Evolutionary conservation across 768 basidiomycete species (phyloP).

Genomic region (Suillus discolor): DNA sequence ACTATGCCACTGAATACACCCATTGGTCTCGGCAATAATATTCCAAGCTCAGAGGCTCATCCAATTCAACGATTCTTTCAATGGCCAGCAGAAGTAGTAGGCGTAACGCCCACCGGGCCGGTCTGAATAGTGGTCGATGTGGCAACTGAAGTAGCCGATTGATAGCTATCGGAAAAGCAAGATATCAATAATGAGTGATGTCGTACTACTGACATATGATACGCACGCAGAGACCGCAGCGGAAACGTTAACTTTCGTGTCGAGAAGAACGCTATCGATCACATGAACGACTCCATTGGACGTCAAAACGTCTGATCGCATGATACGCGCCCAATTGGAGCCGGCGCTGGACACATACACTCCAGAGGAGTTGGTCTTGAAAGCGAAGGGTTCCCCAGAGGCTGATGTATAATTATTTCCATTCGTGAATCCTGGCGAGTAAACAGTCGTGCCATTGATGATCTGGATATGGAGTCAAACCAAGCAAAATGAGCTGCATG

Average conservation of each 20-base stretch:
- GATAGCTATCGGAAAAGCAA: constrained; percentile 25
- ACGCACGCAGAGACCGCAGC: constrained; percentile 60
- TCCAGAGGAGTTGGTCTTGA: constrained; percentile 58
- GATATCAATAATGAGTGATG: background rate
- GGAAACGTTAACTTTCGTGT: constrained; percentile 41
- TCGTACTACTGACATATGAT: background rate
- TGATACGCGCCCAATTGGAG: constrained; percentile 51
- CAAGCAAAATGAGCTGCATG: background rate
- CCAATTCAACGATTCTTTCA: background rate
- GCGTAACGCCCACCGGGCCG: constrained; percentile 39
- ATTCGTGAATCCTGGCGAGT: constrained; percentile 53
- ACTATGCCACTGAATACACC: background rate
- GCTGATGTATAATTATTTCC: constrained; percentile 48
- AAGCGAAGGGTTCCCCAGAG: constrained; percentile 54
- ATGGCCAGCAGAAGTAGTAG: background rate
- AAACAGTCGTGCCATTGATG: constrained; percentile 69
- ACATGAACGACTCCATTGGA: constrained; percentile 73
- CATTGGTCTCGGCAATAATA: background rate
- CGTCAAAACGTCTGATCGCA: constrained; percentile 59
- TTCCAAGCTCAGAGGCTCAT: background rate
- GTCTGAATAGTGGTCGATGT: constrained; percentile 39
- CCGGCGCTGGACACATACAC: constrained; percentile 51
- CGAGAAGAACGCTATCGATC: constrained; percentile 54
- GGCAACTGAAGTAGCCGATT: constrained; percentile 54
- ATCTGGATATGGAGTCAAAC: constrained; percentile 35